Evolutionary conservation across 805 yeast genomes (phyloP).

Genomic region (Suhomyces tanzawaensis): DNA sequence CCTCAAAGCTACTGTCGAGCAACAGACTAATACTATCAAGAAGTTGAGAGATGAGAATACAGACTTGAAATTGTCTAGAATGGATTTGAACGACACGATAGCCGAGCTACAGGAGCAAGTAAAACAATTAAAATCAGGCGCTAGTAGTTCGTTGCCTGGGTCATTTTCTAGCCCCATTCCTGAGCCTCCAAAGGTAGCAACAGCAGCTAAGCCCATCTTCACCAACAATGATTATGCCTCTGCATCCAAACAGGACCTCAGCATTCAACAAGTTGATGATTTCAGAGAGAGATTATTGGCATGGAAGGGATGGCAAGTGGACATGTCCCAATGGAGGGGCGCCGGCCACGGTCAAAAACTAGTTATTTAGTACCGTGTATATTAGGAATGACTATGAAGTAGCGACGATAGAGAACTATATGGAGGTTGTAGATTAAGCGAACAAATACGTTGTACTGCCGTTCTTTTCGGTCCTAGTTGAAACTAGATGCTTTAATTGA

Average conservation of each 20-base stretch:
- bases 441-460: no score
- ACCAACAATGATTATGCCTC: slow-evolving; percentile 32
- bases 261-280: slow-evolving; percentile 39
- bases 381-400: neutral
- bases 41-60: slow-evolving; percentile 42
- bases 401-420: neutral
- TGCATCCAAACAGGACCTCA: slow-evolving; percentile 20
- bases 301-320: slow-evolving; percentile 86
- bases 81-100: slow-evolving; percentile 39
- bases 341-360: slow-evolving; percentile 1
- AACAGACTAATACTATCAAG: slow-evolving; percentile 34
- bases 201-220: slow-evolving; percentile 29
- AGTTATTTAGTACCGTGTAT: slow-evolving; percentile 1
- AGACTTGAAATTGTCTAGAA: slow-evolving; percentile 35
- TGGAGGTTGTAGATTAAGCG: neutral
- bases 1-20: slow-evolving; percentile 21
- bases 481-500: no score
- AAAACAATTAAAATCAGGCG: slow-evolving; percentile 10
- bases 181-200: slow-evolving; percentile 9
- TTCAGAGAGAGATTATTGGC: slow-evolving; percentile 57
- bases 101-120: slow-evolving; percentile 27
- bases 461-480: no score
- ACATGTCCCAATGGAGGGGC: slow-evolving; percentile 57
- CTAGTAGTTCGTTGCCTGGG: slow-evolving; percentile 3
- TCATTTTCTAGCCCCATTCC: slow-evolving; percentile 6